Base-by-base conservation (phyloP, 306 rosid genomes). In the Astragalus glycyphyllos region DNA sequence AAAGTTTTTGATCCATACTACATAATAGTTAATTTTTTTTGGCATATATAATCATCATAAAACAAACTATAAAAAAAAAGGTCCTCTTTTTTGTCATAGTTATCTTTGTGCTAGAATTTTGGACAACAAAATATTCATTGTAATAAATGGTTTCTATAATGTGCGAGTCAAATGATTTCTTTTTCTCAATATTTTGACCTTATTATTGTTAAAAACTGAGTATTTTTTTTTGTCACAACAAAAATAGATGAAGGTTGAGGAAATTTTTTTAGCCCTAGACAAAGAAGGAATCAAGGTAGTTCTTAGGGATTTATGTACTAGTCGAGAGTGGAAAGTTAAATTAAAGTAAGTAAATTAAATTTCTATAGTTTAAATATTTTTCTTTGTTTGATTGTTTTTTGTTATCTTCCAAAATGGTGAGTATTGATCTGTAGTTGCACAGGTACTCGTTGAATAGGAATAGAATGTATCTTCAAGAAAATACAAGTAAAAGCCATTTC, bases 371-470 rank as follows among this genome's bases (percentile, higher is more conserved):
- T 44, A 17, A 34, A 15, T 11, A 35, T 42, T 11, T 34, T 58
- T 9, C 2, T 8, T 1, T 54, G 16, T 17, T 46, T 11, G 7
- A 6, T 31, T 12, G 6, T 6, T 23, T 10, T 42, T 74, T 6
- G 12, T 44, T 4, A 0, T 5, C n/a, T 64, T 15, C 41, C n/a
- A 16, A 13, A 58, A 8, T 58, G 13, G 9, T 59, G 4, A 54
- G 12, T 6, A 15, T 49, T 12, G 4, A 10, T 3, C 51, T 8
- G 48, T 76, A 26, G 55, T 34, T 51, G 6, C 58, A 35, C 74
- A 92, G 94, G 79, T 89, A 75, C 31, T 92, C 94, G 94, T 31
- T 14, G 7, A 80, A 80, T 79, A 78, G 62, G 12, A 80, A 90
- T 67, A 74, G 92, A 71, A 87, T 92, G 92, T 87, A n/a, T n/a